Evolutionary conservation across 129 eudicot genomes (phyloP).

Genomic region (Solidago caesia): DNA sequence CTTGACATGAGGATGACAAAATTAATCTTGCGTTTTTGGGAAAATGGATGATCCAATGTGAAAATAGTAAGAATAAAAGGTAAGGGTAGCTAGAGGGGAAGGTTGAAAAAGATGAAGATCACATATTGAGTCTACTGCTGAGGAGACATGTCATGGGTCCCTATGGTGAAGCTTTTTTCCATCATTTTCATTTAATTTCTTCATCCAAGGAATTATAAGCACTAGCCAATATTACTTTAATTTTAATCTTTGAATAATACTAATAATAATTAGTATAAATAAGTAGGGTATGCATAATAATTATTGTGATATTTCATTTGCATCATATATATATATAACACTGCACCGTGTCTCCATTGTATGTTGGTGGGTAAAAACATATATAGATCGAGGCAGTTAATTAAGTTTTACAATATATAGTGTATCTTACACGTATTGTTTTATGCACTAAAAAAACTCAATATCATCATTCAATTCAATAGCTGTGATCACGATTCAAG

Average conservation of each 20-base stretch:
- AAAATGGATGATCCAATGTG: conserved; percentile 19
- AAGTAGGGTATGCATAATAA: conserved; percentile 46
- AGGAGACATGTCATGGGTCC: conserved; percentile 62
- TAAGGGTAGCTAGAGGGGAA: conserved; percentile 27
- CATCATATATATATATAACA: conserved; percentile 27
- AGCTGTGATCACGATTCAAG: too few species aligned
- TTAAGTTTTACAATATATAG: too few species aligned
- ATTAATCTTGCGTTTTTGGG: background rate
- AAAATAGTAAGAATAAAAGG: conserved; percentile 27
- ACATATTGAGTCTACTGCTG: conserved; percentile 50
- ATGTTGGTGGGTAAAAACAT: conserved; percentile 18
- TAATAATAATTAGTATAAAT: background rate
- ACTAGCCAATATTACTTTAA: conserved; percentile 39
- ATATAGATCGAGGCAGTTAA: too few species aligned
- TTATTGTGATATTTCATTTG: conserved; percentile 31
- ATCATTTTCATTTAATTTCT: conserved; percentile 31
- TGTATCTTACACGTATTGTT: too few species aligned
- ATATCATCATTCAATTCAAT: too few species aligned
- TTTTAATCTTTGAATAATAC: conserved; percentile 27
- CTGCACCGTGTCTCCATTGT: conserved; percentile 23
- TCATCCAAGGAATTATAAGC: conserved; percentile 38
- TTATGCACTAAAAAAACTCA: too few species aligned
- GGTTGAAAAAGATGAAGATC: conserved; percentile 49
- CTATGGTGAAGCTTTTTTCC: conserved; percentile 37
- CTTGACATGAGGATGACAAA: conserved; percentile 33